A percentile compares a stretch with the other conserved stretches of the same genome.
phyloP scores from a whole-genome alignment of 2,329 filamentous ascomycete genomes.

The Gnomoniopsis sp. region DNA sequence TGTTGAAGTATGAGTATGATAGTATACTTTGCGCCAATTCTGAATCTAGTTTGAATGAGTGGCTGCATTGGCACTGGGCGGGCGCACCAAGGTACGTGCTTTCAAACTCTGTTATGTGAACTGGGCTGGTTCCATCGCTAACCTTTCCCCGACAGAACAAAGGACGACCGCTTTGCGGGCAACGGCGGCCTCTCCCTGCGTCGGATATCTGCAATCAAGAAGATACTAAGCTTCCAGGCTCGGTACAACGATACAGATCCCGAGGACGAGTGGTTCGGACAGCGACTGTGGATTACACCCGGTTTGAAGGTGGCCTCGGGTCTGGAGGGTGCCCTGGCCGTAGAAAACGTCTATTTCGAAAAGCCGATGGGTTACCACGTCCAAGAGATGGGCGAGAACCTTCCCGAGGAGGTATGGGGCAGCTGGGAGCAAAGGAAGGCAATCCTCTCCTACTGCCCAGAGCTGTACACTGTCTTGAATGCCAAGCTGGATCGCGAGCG shows the following conservation, averaged over 20 bases:
- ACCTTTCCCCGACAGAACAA: neutral
- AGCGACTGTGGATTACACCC: slow-evolving; percentile 47
- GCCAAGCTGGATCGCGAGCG: slow-evolving; percentile 31
- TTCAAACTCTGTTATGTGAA: neutral
- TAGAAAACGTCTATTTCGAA: slow-evolving; percentile 23
- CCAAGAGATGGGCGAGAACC: slow-evolving; percentile 42
- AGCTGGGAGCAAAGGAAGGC: slow-evolving; percentile 42
- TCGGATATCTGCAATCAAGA: slow-evolving; percentile 49
- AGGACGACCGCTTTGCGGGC: slow-evolving; percentile 39
- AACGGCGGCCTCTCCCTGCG: slow-evolving; percentile 52
- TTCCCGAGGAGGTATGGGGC: slow-evolving; percentile 48
- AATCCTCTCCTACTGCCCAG: slow-evolving; percentile 56
- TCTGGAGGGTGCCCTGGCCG: slow-evolving; percentile 25
- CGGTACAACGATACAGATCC: slow-evolving; percentile 42
- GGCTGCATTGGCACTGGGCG: slow-evolving; percentile 51
- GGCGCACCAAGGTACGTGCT: slow-evolving; percentile 42
- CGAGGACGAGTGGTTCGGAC: slow-evolving; percentile 55
- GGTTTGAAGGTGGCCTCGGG: slow-evolving; percentile 40
- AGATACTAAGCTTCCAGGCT: slow-evolving; percentile 46
- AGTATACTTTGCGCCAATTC: slow-evolving; percentile 54
- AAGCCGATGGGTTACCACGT: slow-evolving; percentile 57
- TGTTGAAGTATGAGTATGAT: slow-evolving; percentile 54
- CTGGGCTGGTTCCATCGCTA: neutral
- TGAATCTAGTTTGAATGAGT: slow-evolving; percentile 43
- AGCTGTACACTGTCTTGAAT: slow-evolving; percentile 54